phyloP scores from a whole-genome alignment of 2,329 filamentous ascomycete genomes.

The Rutstroemia sp. region DNA sequence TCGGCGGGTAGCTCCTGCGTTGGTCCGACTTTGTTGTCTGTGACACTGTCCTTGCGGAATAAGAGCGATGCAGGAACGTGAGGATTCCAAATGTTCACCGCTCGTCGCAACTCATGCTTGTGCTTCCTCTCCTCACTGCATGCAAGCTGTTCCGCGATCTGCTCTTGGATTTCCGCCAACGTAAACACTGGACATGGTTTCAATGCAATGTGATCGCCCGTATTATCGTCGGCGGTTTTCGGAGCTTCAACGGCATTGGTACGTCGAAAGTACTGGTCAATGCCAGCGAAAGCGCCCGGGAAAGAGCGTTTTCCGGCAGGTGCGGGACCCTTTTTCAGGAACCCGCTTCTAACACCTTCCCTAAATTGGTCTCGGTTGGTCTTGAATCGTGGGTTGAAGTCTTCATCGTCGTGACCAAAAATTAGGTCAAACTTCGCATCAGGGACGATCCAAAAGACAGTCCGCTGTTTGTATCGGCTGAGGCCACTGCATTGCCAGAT shows the following conservation, averaged over 20 bases:
- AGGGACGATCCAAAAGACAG: slow-evolving; percentile 6
- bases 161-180: neutral
- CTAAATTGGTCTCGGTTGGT: neutral
- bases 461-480: slow-evolving; percentile 4
- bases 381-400: slow-evolving; percentile 3
- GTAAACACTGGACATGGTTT: neutral
- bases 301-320: too few species aligned
- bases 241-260: neutral
- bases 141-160: neutral
- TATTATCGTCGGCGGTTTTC: neutral
- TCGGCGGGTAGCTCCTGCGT: too few species aligned
- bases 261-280: neutral
- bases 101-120: slow-evolving; percentile 1
- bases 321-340: neutral
- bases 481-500: slow-evolving; percentile 1
- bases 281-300: too few species aligned
- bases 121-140: slow-evolving; percentile 1
- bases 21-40: too few species aligned
- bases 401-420: slow-evolving; percentile 7
- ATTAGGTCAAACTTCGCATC: slow-evolving; percentile 2
- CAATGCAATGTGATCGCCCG: too few species aligned
- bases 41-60: neutral
- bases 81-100: slow-evolving; percentile 6
- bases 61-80: neutral
- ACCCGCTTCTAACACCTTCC: neutral